These are phyloP conservation scores for Xylaria sp. DNA, from an alignment of 2,329 filamentous ascomycete species.

Conservation along the genomic window DNA sequence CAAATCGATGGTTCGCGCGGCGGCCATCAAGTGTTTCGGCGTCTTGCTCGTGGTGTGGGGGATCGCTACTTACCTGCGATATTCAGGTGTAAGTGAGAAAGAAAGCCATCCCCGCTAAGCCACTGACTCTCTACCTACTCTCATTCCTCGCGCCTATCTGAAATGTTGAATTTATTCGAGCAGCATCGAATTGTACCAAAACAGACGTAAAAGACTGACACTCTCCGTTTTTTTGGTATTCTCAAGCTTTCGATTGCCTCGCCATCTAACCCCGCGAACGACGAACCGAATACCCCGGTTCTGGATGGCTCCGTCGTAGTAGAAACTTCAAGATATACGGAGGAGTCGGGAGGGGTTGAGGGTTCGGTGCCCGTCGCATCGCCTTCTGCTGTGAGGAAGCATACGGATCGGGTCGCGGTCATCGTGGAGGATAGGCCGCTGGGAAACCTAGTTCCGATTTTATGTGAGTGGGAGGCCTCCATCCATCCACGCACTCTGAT, in stretches of 20 bases:
- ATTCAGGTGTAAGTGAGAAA: constrained; percentile 23
- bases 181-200: background rate
- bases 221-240: background rate
- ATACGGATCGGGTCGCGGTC: constrained; percentile 47
- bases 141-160: background rate
- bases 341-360: background rate
- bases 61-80: constrained; percentile 13
- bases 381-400: constrained; percentile 12
- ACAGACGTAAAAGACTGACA: background rate
- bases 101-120: background rate
- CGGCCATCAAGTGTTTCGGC: constrained; percentile 19
- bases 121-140: background rate
- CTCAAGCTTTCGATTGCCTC: constrained; percentile 1
- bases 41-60: constrained; percentile 30
- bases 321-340: background rate
- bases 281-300: background rate
- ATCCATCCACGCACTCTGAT: background rate
- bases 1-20: constrained; percentile 2
- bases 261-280: background rate
- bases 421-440: constrained; percentile 53
- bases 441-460: constrained; percentile 51
- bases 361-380: background rate
- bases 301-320: background rate
- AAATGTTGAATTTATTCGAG: background rate
- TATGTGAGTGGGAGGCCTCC: constrained; percentile 36